Base-by-base conservation (phyloP, 2,329 filamentous ascomycete genomes). In the Penicillium verrucosum region DNA sequence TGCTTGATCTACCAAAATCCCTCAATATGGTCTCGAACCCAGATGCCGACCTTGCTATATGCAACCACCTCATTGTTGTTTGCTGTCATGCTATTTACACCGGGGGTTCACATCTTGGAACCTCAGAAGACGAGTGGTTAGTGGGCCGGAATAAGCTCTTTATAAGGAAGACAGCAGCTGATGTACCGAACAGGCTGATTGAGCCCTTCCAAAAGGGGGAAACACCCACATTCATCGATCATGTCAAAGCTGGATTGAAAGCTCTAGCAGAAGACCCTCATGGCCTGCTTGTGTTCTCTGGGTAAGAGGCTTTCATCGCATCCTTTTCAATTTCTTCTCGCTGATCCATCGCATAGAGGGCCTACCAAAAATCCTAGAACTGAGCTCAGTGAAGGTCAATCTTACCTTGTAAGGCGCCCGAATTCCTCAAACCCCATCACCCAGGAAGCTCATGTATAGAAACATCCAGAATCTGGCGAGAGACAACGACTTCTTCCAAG, bases 61-160 rank as follows among this genome's bases (percentile, higher is more conserved):
- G 51, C 36, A 73, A 73, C 5, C 81, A 89, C 61, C 81, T 95
- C 11, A 84, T 95, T 50, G 77, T 95, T 46, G 88, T 95, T 49
- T 94, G 90, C 77, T 92, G 91, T 71, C 91, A 96, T 75, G 89
- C 85, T 29, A 90, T 93, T 56, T 95, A 89, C 80, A 74, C 80
- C 14, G 86, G 86, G 27, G 85, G 85, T 0, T 77, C 80, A 2
- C 73, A 75, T 1, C 72, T 73, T 1, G 85, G 85, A 34, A 60
- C 69, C 21, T 75, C 82, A 57, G 85, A 88, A 68, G 60, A 75
- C 6, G 85, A 89, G 69, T 90, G 87, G 86, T 77, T 57, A 55
- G 64, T 56, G 16, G 8, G 43, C 8, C 4, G 12, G 29, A 27
- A 42, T 11, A 23, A 21, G 1, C 18, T 34, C 8, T 29, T 21